These are phyloP conservation scores for Prunus mira DNA, from an alignment of 306 rosid species.

Conservation along the genomic window DNA sequence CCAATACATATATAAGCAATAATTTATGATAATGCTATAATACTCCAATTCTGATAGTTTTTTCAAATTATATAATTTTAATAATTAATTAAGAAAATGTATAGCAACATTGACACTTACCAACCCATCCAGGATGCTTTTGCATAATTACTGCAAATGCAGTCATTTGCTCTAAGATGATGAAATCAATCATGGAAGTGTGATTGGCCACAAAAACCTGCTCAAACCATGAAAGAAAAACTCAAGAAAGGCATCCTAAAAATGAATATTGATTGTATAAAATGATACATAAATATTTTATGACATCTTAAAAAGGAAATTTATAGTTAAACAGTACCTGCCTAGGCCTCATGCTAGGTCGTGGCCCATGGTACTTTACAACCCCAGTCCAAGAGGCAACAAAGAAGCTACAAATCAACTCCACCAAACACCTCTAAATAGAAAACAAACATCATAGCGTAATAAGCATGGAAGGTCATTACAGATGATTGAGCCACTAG, in stretches of 20 bases:
- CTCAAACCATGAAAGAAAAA: constrained; percentile 22
- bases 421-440: constrained; percentile 81
- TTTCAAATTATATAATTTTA: neutral
- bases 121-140: constrained; percentile 99
- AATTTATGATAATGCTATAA: neutral
- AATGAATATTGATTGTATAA: constrained; percentile 8
- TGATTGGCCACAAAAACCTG: constrained; percentile 98
- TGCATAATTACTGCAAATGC: constrained; percentile 99
- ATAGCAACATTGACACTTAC: constrained; percentile 44
- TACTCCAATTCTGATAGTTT: neutral
- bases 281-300: constrained; percentile 8
- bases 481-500: neutral
- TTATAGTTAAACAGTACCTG: constrained; percentile 46
- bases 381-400: constrained; percentile 99
- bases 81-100: neutral
- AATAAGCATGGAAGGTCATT: neutral
- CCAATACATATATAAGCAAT: neutral
- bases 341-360: constrained; percentile 86
- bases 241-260: constrained; percentile 11
- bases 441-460: constrained; percentile 13
- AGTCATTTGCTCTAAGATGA: constrained; percentile 94
- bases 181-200: constrained; percentile 97
- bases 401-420: constrained; percentile 94
- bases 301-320: neutral
- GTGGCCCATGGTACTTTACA: constrained; percentile 95